Evolutionary conservation across 73 alveolate genomes (phyloP).

Genomic region (Paramecium biaurelia): DNA sequence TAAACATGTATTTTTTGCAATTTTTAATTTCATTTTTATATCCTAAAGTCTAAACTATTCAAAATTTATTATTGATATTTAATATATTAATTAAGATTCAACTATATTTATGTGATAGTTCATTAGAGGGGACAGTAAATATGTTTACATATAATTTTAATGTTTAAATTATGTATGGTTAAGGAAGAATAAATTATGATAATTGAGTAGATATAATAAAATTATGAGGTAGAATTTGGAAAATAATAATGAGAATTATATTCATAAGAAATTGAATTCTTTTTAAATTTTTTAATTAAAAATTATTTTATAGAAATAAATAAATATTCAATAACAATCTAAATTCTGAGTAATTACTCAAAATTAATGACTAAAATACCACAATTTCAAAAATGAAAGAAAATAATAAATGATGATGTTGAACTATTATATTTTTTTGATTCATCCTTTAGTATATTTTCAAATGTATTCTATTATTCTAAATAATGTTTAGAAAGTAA

Average conservation of each 20-base stretch:
- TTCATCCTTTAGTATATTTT: background rate
- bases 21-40: too few relatives aligned
- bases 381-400: background rate
- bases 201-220: too few relatives aligned
- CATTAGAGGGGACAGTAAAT: too few relatives aligned
- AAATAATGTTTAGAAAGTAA: background rate
- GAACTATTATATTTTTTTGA: background rate
- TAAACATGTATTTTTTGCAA: too few relatives aligned
- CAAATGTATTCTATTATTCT: background rate
- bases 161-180: too few relatives aligned
- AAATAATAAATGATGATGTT: background rate
- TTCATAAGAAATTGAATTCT: background rate
- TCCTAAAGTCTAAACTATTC: too few relatives aligned
- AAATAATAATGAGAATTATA: too few relatives aligned
- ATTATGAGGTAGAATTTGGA: background rate
- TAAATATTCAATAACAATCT: background rate
- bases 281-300: too few relatives aligned
- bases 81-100: background rate
- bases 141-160: too few relatives aligned
- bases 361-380: background rate
- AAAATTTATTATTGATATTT: too few relatives aligned
- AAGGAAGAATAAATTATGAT: too few relatives aligned
- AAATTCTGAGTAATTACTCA: too few relatives aligned
- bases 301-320: background rate
- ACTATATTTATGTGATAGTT: background rate